These are phyloP conservation scores for Gonium pectorale DNA, from an alignment of 139 green algal species.

Conservation along the genomic window DNA sequence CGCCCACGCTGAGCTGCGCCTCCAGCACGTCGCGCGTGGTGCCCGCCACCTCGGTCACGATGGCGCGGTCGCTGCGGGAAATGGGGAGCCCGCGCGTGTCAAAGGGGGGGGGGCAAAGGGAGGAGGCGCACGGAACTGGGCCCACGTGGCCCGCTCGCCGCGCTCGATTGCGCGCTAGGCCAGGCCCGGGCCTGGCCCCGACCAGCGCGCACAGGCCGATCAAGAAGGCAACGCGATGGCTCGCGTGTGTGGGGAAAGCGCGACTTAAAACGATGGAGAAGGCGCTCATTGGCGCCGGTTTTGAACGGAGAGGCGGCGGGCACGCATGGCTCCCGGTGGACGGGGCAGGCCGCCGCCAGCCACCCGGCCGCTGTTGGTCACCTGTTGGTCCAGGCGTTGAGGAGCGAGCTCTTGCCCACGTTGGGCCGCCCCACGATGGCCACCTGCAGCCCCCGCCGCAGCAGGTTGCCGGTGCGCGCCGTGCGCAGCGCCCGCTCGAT, in stretches of 20 bases:
- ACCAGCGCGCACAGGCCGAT: too few species aligned
- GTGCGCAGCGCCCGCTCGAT: conserved; percentile 77
- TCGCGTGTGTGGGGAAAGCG: too few species aligned
- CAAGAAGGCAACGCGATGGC: too few species aligned
- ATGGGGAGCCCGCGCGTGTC: neutral
- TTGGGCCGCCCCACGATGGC: conserved; percentile 96
- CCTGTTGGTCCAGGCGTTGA: conserved; percentile 91
- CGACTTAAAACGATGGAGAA: too few species aligned
- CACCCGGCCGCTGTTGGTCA: neutral
- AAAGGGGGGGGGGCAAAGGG: neutral
- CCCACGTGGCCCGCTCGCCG: too few species aligned
- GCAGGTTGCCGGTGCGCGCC: conserved; percentile 71
- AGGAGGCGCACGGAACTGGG: neutral
- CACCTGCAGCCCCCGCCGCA: conserved; percentile 82
- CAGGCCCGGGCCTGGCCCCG: too few species aligned
- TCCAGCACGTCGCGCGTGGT: conserved; percentile 98
- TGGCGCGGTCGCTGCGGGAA: conserved; percentile 75
- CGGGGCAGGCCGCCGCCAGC: neutral
- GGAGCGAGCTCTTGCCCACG: conserved; percentile 94
- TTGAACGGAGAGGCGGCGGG: too few species aligned
- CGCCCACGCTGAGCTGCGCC: conserved; percentile 80
- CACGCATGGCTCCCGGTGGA: neutral
- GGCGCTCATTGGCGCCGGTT: too few species aligned
- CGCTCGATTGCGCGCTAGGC: too few species aligned
- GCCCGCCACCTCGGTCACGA: conserved; percentile 94